A percentile compares a stretch with the other conserved stretches of the same genome.
phyloP scores from a whole-genome alignment of 2,329 filamentous ascomycete species.

The Botrytis deweyae region DNA sequence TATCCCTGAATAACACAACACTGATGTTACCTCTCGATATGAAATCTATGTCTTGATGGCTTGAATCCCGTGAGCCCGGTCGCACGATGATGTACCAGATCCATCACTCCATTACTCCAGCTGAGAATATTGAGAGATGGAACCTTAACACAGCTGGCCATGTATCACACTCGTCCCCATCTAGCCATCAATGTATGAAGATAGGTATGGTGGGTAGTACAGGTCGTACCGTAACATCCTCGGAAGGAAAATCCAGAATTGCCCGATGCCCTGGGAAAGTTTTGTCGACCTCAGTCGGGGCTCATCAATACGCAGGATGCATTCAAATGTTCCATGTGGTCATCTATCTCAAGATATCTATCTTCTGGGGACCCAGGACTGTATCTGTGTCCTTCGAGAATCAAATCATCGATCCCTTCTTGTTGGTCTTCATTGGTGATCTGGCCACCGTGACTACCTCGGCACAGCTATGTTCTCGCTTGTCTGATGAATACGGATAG shows the following conservation, averaged over 20 bases:
- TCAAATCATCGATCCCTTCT: neutral
- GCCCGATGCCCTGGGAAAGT: neutral
- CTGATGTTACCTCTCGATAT: neutral
- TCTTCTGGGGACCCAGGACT: neutral
- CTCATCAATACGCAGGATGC: neutral
- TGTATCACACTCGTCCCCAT: neutral
- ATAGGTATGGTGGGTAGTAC: neutral
- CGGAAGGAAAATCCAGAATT: neutral
- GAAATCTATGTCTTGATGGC: neutral
- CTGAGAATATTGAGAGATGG: neutral
- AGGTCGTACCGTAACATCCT: neutral
- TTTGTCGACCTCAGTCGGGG: neutral
- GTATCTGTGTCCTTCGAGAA: neutral
- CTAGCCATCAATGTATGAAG: neutral
- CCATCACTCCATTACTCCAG: neutral
- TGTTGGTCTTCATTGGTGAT: neutral
- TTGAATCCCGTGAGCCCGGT: neutral
- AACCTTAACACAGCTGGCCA: neutral
- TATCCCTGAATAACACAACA: neutral
- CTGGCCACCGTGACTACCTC: neutral
- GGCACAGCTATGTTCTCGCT: neutral
- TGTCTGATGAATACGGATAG: neutral
- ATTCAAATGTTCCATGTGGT: neutral
- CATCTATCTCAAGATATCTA: neutral
- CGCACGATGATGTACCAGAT: neutral